Conservation (phyloP, 768 basidiomycete genomes). For the Leucogyrophana mollusca region DNA sequence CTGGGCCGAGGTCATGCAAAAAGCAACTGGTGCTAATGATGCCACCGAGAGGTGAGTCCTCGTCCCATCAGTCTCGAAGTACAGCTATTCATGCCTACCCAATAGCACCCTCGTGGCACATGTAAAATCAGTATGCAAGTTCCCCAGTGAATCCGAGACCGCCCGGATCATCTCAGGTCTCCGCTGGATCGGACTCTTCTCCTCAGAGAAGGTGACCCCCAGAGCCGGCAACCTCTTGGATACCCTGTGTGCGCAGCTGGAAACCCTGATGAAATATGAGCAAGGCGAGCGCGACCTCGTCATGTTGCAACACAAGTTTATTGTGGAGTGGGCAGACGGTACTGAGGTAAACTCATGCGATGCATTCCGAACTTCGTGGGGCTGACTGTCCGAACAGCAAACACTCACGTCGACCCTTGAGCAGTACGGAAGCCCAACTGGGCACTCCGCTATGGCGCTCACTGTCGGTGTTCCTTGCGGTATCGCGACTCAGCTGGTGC, state of each 20-base stretch:
- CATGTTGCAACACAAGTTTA: conserved; percentile 98
- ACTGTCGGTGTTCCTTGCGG: conserved; percentile 94
- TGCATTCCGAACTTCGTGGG: neutral
- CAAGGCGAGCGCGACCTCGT: conserved; percentile 92
- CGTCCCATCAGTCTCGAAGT: conserved; percentile 4
- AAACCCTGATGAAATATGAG: conserved; percentile 90
- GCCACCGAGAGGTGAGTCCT: conserved; percentile 61
- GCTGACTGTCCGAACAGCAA: conserved; percentile 44
- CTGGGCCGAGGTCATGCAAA: conserved; percentile 83
- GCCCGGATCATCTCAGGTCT: conserved; percentile 85
- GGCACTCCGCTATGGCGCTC: conserved; percentile 88
- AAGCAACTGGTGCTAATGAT: conserved; percentile 65
- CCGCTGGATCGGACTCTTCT: conserved; percentile 93
- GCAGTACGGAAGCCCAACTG: conserved; percentile 76
- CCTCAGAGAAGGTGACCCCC: conserved; percentile 55
- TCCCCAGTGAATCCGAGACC: conserved; percentile 70
- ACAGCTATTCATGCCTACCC: neutral
- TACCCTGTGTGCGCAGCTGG: conserved; percentile 88
- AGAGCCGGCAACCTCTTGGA: conserved; percentile 82
- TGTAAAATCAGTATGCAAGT: conserved; percentile 67
- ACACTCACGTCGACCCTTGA: conserved; percentile 90
- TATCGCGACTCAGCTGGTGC: conserved; percentile 86
- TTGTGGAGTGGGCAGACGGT: conserved; percentile 88
- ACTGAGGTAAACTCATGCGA: conserved; percentile 44
- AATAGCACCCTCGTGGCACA: conserved; percentile 69